Percentiles rank a stretch among this genome's conserved stretches.
phyloP scores from a whole-genome alignment of 768 basidiomycete genomes.

The Boletus huronensis region DNA sequence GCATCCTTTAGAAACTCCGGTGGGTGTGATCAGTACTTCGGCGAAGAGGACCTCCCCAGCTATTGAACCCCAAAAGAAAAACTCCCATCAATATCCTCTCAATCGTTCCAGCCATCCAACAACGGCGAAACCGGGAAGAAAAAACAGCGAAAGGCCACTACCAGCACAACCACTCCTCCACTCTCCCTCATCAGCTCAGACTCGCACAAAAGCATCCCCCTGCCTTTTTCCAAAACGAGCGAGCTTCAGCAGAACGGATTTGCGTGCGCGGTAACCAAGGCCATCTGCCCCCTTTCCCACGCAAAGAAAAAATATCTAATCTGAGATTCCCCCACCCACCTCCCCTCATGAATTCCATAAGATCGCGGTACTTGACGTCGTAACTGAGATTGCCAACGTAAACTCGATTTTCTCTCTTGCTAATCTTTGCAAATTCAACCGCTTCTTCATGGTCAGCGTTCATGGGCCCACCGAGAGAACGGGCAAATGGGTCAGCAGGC shows the following conservation, averaged over 20 bases:
- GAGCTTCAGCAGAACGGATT: constrained; percentile 36
- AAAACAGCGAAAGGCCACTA: constrained; percentile 40
- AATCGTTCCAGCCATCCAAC: constrained; percentile 50
- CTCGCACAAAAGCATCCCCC: constrained; percentile 29
- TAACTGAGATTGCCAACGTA: constrained; percentile 99
- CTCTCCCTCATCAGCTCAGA: constrained; percentile 37
- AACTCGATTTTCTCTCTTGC: constrained; percentile 97
- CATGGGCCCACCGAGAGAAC: constrained; percentile 84
- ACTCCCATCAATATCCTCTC: constrained; percentile 94
- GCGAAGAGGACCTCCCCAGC: constrained; percentile 99
- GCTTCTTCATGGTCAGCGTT: constrained; percentile 93
- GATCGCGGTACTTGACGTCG: constrained; percentile 97
- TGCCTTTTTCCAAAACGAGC: constrained; percentile 34
- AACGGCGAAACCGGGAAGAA: constrained; percentile 41
- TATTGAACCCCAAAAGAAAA: constrained; percentile 87
- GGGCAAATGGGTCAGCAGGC: constrained; percentile 62
- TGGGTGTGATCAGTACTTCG: constrained; percentile 97
- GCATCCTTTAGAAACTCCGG: constrained; percentile 97
- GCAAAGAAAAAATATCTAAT: constrained; percentile 50
- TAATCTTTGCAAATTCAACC: constrained; percentile 89
- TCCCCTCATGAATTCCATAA: constrained; percentile 99
- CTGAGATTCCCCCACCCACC: constrained; percentile 90
- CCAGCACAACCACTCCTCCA: constrained; percentile 27
- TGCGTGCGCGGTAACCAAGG: constrained; percentile 29
- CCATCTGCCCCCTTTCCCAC: constrained; percentile 29